Evolutionary conservation across 352 stramenopile species (phyloP).

Genomic region (Halophytophthora polymorphica): DNA sequence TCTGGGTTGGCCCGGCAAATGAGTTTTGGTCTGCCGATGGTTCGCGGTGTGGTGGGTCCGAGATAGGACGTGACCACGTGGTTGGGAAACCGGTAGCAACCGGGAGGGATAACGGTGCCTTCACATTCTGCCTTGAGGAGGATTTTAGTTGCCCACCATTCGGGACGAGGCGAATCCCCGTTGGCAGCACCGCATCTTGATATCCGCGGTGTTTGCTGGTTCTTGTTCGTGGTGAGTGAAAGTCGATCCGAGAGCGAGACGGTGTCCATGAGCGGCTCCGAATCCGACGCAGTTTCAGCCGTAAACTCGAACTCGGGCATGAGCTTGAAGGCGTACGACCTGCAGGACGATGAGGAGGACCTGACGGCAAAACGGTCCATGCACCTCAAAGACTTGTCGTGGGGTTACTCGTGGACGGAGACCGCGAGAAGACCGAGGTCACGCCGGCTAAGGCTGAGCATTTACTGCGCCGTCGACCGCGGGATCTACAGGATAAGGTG

Average conservation of each 20-base stretch:
- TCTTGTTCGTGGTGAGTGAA: too few relatives aligned
- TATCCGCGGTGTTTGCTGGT: too few relatives aligned
- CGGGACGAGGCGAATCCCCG: too few relatives aligned
- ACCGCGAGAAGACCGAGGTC: slow-evolving; percentile 50
- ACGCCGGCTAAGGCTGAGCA: slow-evolving; percentile 51
- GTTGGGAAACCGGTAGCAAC: too few relatives aligned
- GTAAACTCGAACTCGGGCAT: slow-evolving; percentile 67
- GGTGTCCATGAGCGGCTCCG: slow-evolving; percentile 16
- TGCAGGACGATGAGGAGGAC: slow-evolving; percentile 70
- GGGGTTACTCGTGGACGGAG: slow-evolving; percentile 49
- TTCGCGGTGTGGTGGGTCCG: too few relatives aligned
- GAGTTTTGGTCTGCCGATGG: too few relatives aligned
- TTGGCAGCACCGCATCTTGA: too few relatives aligned
- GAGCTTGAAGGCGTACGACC: slow-evolving; percentile 64
- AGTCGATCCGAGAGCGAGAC: slow-evolving; percentile 13
- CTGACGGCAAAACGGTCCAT: slow-evolving; percentile 47
- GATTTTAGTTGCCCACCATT: too few relatives aligned
- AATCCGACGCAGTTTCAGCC: slow-evolving; percentile 19
- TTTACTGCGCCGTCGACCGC: slow-evolving; percentile 49
- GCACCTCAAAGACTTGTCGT: slow-evolving; percentile 72
- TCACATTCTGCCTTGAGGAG: too few relatives aligned
- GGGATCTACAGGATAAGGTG: slow-evolving; percentile 63
- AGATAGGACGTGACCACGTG: too few relatives aligned
- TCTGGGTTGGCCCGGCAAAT: too few relatives aligned
- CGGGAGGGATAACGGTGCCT: too few relatives aligned